phyloP scores from a whole-genome alignment of 2,329 filamentous ascomycete genomes.

The Phialophora expanda region DNA sequence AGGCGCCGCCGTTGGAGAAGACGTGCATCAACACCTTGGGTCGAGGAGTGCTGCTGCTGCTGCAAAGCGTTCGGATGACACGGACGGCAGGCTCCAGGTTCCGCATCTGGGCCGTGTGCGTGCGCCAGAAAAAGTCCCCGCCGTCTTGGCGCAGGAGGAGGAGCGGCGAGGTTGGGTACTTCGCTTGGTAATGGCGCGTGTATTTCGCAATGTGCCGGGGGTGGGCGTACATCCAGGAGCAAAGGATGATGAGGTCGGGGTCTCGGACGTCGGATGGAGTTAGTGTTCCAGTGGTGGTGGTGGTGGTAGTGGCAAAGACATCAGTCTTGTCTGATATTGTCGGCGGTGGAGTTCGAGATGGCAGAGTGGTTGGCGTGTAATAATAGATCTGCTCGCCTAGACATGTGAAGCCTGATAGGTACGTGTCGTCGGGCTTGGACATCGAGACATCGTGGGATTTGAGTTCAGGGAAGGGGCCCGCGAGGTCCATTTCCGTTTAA shows the following conservation, averaged over 20 bases:
- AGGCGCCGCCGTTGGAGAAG: conserved; percentile 61
- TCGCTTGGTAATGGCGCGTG: conserved; percentile 51
- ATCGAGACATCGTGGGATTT: background rate
- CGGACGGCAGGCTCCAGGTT: conserved; percentile 49
- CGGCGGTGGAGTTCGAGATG: background rate
- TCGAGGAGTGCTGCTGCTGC: background rate
- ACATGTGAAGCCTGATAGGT: conserved; percentile 26
- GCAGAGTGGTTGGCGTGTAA: conserved; percentile 8
- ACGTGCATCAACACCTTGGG: conserved; percentile 55
- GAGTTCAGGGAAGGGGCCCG: conserved; percentile 28
- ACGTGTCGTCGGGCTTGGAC: conserved; percentile 13
- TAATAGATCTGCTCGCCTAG: conserved; percentile 30
- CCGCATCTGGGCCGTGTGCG: conserved; percentile 43
- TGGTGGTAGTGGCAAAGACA: background rate
- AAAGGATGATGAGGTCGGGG: conserved; percentile 57
- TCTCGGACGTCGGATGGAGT: background rate
- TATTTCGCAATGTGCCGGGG: conserved; percentile 61
- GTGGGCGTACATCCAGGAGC: conserved; percentile 60
- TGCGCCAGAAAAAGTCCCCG: conserved; percentile 45
- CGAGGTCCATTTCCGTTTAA: conserved; percentile 22
- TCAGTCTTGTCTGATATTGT: background rate
- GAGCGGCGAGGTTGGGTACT: conserved; percentile 55
- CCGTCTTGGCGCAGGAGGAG: conserved; percentile 55
- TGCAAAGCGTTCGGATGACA: conserved; percentile 45
- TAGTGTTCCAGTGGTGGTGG: too few species aligned